Conservation (phyloP, 345 rosid species). For the Brassica nigra region DNA sequence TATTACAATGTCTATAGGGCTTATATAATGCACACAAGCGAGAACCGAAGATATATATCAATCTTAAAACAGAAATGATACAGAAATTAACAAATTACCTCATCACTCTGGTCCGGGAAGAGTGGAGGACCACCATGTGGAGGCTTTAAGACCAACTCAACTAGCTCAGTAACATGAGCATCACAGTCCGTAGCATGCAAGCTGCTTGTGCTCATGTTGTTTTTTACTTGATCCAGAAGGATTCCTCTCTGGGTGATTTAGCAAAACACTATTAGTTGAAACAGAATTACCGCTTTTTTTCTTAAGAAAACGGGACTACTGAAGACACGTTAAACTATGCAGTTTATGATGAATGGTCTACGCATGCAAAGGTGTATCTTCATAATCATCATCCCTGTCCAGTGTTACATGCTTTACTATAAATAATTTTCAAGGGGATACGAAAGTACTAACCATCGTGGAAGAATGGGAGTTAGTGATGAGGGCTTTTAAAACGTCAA, state of each 20-base stretch:
- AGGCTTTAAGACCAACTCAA: constrained; percentile 77
- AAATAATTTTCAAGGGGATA: background rate
- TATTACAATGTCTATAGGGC: background rate
- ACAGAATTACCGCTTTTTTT: background rate
- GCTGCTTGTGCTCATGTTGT: constrained; percentile 51
- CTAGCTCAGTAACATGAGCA: constrained; percentile 60
- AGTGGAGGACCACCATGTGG: constrained; percentile 78
- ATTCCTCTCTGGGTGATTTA: constrained; percentile 59
- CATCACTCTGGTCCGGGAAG: constrained; percentile 79
- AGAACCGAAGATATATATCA: background rate
- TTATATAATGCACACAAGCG: background rate
- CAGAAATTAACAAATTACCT: constrained; percentile 46
- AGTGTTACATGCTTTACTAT: constrained; percentile 10
- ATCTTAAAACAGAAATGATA: background rate
- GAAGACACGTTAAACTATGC: constrained; percentile 12
- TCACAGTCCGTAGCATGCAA: constrained; percentile 35
- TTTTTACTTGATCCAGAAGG: constrained; percentile 73
- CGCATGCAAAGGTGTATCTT: constrained; percentile 18
- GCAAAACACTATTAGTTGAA: constrained; percentile 7
- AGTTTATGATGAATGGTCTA: constrained; percentile 17
- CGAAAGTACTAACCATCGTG: constrained; percentile 66
- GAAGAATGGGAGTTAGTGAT: constrained; percentile 61
- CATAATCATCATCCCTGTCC: constrained; percentile 2
- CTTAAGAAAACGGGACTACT: background rate
- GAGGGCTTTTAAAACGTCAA: constrained; percentile 63